Conservation (phyloP, 1,284 basidiomycete genomes). For the Trichosporon coremiiforme region DNA sequence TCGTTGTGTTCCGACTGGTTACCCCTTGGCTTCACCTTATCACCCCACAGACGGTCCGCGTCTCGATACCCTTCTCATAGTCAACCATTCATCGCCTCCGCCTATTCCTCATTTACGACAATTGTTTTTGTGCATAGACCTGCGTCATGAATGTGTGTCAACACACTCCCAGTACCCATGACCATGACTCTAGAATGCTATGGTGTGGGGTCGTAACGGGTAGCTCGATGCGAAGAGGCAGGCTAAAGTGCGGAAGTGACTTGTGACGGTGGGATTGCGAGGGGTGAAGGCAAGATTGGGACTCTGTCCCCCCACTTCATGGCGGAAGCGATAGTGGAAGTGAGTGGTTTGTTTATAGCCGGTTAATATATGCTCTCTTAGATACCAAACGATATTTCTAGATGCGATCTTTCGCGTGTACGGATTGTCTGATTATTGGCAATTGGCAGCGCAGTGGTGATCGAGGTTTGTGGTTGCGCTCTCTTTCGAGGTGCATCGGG, state of each 20-base stretch:
- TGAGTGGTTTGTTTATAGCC: constrained; percentile 9
- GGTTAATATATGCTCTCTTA: constrained; percentile 2
- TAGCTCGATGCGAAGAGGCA: neutral
- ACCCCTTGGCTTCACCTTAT: constrained; percentile 8
- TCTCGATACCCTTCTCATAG: constrained; percentile 8
- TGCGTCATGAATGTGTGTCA: constrained; percentile 19
- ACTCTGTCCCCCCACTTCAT: neutral
- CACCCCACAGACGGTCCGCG: neutral
- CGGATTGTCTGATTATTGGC: neutral
- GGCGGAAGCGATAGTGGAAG: neutral
- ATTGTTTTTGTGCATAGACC: constrained; percentile 12
- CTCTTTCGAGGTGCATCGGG: too few relatives aligned
- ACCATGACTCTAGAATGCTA: neutral
- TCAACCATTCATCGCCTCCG: constrained; percentile 6
- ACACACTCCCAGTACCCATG: neutral
- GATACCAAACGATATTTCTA: neutral
- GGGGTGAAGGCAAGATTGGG: neutral
- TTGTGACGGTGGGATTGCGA: neutral
- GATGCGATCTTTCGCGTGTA: neutral
- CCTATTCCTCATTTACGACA: neutral
- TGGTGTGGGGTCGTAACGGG: neutral
- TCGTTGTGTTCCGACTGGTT: constrained; percentile 23
- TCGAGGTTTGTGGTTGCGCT: neutral
- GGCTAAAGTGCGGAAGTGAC: constrained; percentile 11
- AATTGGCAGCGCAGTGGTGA: too few relatives aligned